A percentile compares a stretch with the other conserved stretches of the same genome.
These are phyloP conservation scores for Phaeosphaeria sp. DNA, from an alignment of 2,329 filamentous ascomycete species.

Conservation along the genomic window DNA sequence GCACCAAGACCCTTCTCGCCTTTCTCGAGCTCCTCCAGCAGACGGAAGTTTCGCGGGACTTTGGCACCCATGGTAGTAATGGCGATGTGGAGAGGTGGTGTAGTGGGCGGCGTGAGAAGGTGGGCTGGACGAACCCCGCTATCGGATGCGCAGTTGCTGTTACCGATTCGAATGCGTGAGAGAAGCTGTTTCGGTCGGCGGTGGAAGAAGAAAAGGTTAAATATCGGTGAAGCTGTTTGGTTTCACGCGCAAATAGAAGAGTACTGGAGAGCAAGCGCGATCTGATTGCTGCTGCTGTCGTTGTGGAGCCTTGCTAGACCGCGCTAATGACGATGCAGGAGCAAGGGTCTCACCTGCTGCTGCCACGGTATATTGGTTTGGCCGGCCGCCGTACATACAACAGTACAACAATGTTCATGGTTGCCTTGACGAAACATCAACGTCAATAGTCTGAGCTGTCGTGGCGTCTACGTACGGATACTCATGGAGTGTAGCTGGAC, in stretches of 20 bases:
- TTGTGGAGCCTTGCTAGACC: conserved; percentile 11
- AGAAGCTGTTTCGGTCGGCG: not conserved
- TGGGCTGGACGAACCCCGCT: conserved; percentile 44
- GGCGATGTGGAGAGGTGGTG: conserved; percentile 13
- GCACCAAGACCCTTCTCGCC: conserved; percentile 97
- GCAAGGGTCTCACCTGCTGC: conserved; percentile 18
- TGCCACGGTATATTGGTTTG: conserved; percentile 17
- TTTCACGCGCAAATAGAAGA: conserved; percentile 9
- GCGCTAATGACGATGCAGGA: conserved; percentile 16
- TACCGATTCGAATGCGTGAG: not conserved
- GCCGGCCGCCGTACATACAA: conserved; percentile 22
- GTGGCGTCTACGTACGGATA: not conserved
- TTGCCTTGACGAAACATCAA: conserved; percentile 5
- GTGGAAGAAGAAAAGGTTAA: not conserved
- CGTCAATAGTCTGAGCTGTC: not conserved
- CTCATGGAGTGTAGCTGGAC: conserved; percentile 28
- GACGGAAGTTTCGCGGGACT: conserved; percentile 92
- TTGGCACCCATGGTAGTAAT: conserved; percentile 66
- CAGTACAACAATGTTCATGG: conserved; percentile 21
- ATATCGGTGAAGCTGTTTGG: not conserved
- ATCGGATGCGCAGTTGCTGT: conserved; percentile 18
- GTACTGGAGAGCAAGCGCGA: not conserved
- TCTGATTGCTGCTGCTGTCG: conserved; percentile 16
- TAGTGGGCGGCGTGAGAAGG: conserved; percentile 26
- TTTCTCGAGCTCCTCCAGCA: conserved; percentile 97